phyloP scores from a whole-genome alignment of 306 rosid genomes.

The Elaeagnus macrophylla region DNA sequence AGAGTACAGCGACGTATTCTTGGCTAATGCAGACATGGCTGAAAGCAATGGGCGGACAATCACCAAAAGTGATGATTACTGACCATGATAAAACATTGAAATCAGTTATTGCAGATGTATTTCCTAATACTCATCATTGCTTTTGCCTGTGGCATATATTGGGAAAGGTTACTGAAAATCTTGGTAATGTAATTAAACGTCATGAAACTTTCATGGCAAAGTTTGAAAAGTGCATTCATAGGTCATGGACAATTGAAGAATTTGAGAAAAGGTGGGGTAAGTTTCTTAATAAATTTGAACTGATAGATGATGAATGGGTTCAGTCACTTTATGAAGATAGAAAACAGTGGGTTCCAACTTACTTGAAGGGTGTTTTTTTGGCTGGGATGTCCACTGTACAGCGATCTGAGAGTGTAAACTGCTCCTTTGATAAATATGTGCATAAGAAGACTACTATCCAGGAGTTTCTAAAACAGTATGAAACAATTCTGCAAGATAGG shows the following conservation, averaged over 20 bases:
- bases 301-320: conserved; percentile 72
- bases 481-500: conserved; percentile 79
- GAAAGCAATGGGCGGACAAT: conserved; percentile 84
- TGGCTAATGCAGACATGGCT: conserved; percentile 83
- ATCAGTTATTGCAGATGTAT: conserved; percentile 54
- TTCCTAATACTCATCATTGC: conserved; percentile 60
- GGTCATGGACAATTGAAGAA: conserved; percentile 73
- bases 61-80: conserved; percentile 74
- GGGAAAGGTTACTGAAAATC: conserved; percentile 79
- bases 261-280: conserved; percentile 89
- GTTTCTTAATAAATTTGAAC: conserved; percentile 63
- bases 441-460: conserved; percentile 82
- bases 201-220: conserved; percentile 69
- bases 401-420: conserved; percentile 89
- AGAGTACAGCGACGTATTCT: conserved; percentile 53
- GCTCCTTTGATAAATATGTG: conserved; percentile 82
- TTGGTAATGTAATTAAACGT: conserved; percentile 60
- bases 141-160: conserved; percentile 76
- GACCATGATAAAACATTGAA: conserved; percentile 77
- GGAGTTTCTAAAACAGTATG: conserved; percentile 83
- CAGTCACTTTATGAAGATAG: conserved; percentile 70
- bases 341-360: conserved; percentile 78
- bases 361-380: conserved; percentile 61
- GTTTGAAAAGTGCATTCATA: conserved; percentile 78
- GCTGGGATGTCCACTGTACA: conserved; percentile 84